Conservation (phyloP, 192 early-diverging fungal species). For the Dimargaris xerosporica region DNA sequence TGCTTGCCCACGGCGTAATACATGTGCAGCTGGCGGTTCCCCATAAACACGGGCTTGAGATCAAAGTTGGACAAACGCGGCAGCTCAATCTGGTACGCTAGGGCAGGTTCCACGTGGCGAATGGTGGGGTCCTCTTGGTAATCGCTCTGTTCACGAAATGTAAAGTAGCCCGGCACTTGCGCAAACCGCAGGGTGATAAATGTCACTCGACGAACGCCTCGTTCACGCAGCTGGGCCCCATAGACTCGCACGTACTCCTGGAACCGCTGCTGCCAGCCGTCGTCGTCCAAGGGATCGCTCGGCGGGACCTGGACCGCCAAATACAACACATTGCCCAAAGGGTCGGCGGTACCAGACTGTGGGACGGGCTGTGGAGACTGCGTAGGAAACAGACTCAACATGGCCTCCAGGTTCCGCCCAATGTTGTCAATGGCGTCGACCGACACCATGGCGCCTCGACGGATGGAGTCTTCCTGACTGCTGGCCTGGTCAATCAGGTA, state of each 20-base stretch:
- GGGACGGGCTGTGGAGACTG: constrained; percentile 22
- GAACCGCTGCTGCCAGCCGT: constrained; percentile 50
- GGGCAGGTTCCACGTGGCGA: constrained; percentile 94
- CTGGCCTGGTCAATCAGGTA: constrained; percentile 51
- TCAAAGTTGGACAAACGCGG: constrained; percentile 86
- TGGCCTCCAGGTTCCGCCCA: constrained; percentile 36
- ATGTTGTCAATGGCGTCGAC: constrained; percentile 54
- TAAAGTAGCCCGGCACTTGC: constrained; percentile 85
- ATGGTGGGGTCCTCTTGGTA: constrained; percentile 87
- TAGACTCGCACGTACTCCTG: constrained; percentile 42
- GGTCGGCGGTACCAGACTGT: constrained; percentile 26
- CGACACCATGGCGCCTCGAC: constrained; percentile 77
- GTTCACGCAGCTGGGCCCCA: constrained; percentile 45
- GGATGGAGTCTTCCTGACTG: constrained; percentile 50
- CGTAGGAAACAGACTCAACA: constrained; percentile 44
- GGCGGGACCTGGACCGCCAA: constrained; percentile 56
- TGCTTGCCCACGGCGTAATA: constrained; percentile 92
- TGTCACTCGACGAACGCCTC: constrained; percentile 74
- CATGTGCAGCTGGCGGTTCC: constrained; percentile 89
- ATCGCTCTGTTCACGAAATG: constrained; percentile 77
- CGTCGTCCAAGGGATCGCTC: constrained; percentile 44
- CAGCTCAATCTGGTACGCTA: constrained; percentile 95
- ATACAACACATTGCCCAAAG: constrained; percentile 70
- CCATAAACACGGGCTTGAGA: constrained; percentile 86
- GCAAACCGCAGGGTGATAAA: constrained; percentile 72